phyloP scores from a whole-genome alignment of 805 yeast species.

The Metschnikowia lochheadii region DNA sequence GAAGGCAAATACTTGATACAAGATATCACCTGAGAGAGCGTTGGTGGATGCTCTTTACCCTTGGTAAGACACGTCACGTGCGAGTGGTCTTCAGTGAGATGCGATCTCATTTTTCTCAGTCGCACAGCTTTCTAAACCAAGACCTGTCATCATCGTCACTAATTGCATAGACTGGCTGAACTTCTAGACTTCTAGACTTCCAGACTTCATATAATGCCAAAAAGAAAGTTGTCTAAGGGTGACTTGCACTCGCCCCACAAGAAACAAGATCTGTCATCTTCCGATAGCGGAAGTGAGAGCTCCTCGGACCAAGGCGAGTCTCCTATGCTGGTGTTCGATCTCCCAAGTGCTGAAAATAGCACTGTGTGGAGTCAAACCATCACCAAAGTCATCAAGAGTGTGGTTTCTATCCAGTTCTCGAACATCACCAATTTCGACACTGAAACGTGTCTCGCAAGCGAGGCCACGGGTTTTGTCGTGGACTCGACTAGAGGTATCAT shows the following conservation, averaged over 20 bases:
- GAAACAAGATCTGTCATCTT: slow-evolving; percentile 7
- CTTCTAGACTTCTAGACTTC: neutral
- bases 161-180: neutral
- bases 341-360: slow-evolving; percentile 18
- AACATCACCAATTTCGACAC: slow-evolving; percentile 86
- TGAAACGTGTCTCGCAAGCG: slow-evolving; percentile 73
- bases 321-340: slow-evolving; percentile 12
- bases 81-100: neutral
- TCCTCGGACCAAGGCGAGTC: slow-evolving; percentile 8
- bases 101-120: slow-evolving; percentile 3
- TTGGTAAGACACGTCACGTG: neutral
- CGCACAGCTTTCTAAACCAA: neutral
- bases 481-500: slow-evolving; percentile 79
- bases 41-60: neutral
- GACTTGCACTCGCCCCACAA: slow-evolving; percentile 10
- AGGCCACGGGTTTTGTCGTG: slow-evolving; percentile 95
- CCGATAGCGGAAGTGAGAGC: slow-evolving; percentile 13
- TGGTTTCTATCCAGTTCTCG: slow-evolving; percentile 84
- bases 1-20: too few relatives aligned
- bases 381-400: slow-evolving; percentile 74
- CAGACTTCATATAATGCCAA: neutral
- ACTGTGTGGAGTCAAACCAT: slow-evolving; percentile 73
- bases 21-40: neutral
- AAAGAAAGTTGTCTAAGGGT: slow-evolving; percentile 16
- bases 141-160: neutral